A percentile compares a stretch with the other conserved stretches of the same genome.
These are phyloP conservation scores for Fusarium sarcochroum DNA, from an alignment of 2,329 filamentous ascomycete species.

Conservation along the genomic window DNA sequence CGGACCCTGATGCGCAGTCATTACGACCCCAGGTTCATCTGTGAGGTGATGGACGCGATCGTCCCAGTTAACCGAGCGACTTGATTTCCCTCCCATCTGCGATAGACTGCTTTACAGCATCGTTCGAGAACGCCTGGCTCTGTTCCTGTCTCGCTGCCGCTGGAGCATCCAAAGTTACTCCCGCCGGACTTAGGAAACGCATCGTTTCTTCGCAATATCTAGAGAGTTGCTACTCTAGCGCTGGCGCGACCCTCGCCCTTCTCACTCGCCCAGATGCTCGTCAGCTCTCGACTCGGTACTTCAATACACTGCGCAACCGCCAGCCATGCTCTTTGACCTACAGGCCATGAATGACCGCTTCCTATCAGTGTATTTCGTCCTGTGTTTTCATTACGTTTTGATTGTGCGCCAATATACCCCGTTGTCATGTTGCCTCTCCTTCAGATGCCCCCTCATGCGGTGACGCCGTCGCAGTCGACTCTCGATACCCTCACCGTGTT, in stretches of 20 bases:
- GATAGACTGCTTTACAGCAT: constrained; percentile 32
- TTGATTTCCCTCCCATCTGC: constrained; percentile 29
- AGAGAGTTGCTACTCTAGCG: constrained; percentile 32
- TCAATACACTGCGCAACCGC: constrained; percentile 37
- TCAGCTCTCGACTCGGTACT: constrained; percentile 47
- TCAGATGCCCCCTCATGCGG: constrained; percentile 66
- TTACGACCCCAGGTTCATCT: constrained; percentile 15
- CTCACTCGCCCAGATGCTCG: constrained; percentile 57
- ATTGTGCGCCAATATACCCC: constrained; percentile 46
- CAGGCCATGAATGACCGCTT: constrained; percentile 59
- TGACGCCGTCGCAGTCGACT: constrained; percentile 60
- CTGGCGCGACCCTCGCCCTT: constrained; percentile 47
- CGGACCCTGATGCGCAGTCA: constrained; percentile 7
- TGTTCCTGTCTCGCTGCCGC: constrained; percentile 5
- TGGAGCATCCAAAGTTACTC: constrained; percentile 1
- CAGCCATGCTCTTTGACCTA: constrained; percentile 57
- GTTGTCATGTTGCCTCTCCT: constrained; percentile 64
- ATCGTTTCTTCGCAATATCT: constrained; percentile 20
- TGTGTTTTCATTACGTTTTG: constrained; percentile 45
- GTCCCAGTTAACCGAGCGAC: constrained; percentile 27
- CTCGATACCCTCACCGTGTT: constrained; percentile 54
- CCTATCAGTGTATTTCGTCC: constrained; percentile 48
- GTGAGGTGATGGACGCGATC: constrained; percentile 33
- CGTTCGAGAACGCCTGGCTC: constrained; percentile 7
- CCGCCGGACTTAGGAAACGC: constrained; percentile 12